Conservation (phyloP, 805 yeast species). For the Pichia eremophila region DNA sequence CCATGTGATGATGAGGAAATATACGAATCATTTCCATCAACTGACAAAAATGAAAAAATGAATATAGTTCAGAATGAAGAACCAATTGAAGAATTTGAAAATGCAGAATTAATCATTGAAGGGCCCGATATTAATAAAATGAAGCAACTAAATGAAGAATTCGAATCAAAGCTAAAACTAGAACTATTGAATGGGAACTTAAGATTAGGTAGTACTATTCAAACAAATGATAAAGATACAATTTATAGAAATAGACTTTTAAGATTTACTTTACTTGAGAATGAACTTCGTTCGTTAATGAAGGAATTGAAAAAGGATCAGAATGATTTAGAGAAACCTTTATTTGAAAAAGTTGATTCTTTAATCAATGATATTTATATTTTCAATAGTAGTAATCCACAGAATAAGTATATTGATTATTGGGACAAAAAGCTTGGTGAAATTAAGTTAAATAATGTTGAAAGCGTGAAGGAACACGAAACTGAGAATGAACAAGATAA, state of each 20-base stretch:
- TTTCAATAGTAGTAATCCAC: background rate
- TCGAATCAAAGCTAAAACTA: constrained; percentile 3
- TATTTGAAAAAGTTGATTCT: constrained; percentile 1
- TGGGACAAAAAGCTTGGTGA: no score
- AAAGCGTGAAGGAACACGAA: no score
- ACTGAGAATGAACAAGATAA: no score
- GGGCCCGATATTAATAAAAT: background rate
- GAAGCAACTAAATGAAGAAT: background rate
- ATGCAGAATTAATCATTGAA: background rate
- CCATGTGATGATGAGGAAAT: constrained; percentile 14
- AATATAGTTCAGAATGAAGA: background rate
- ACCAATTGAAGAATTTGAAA: background rate
- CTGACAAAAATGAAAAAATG: background rate
- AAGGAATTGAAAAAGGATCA: constrained; percentile 6
- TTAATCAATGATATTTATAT: background rate
- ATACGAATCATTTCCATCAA: constrained; percentile 11
- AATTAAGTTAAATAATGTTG: no score
- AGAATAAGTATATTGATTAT: background rate
- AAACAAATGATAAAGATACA: background rate
- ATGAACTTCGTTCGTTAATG: constrained; percentile 8
- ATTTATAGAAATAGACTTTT: constrained; percentile 1
- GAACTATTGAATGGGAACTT: background rate
- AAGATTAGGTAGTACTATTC: no score
- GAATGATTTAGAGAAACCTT: background rate
- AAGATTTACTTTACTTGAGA: constrained; percentile 7